Percentiles rank a stretch among this genome's conserved stretches.
Evolutionary conservation across 2,329 filamentous ascomycete species (phyloP).

Genomic region (Cladophialophora exuberans): DNA sequence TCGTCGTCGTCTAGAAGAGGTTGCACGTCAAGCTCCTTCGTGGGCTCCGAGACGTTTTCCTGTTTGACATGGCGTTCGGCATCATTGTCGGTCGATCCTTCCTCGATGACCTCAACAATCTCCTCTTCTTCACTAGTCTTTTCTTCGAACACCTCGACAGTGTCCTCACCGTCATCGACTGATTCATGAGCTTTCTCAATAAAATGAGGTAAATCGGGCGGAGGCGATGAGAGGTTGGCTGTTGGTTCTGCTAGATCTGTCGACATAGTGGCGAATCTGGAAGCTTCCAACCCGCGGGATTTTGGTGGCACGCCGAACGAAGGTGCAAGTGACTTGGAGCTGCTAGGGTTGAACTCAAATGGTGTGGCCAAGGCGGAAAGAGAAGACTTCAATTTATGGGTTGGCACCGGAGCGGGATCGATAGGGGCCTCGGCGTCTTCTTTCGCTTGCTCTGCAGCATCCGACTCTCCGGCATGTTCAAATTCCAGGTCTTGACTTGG

Average conservation of each 20-base stretch:
- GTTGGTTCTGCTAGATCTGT: slow-evolving; percentile 32
- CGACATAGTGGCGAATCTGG: slow-evolving; percentile 21
- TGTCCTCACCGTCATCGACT: slow-evolving; percentile 18
- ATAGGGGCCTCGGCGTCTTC: neutral
- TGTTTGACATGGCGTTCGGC: neutral
- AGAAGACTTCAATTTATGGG: slow-evolving; percentile 55
- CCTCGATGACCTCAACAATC: slow-evolving; percentile 14
- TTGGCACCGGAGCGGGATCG: neutral
- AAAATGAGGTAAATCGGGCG: slow-evolving; percentile 19
- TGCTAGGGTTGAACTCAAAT: slow-evolving; percentile 59
- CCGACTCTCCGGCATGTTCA: slow-evolving; percentile 3
- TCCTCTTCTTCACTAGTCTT: slow-evolving; percentile 19
- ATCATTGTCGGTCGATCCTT: slow-evolving; percentile 11
- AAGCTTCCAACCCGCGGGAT: slow-evolving; percentile 24
- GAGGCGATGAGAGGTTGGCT: slow-evolving; percentile 30
- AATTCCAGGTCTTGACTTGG: slow-evolving; percentile 1
- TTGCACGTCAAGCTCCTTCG: slow-evolving; percentile 1
- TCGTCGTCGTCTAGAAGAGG: slow-evolving; percentile 8
- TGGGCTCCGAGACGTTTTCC: neutral
- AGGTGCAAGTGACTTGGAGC: slow-evolving; percentile 36
- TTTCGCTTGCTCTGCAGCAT: slow-evolving; percentile 1
- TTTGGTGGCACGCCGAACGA: slow-evolving; percentile 16
- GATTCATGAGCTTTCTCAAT: slow-evolving; percentile 10
- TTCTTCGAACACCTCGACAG: slow-evolving; percentile 23
- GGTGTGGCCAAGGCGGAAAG: slow-evolving; percentile 73